Evolutionary conservation across 1,139 yeast species (phyloP).

Genomic region (Barnettozyma hawaiiensis): DNA sequence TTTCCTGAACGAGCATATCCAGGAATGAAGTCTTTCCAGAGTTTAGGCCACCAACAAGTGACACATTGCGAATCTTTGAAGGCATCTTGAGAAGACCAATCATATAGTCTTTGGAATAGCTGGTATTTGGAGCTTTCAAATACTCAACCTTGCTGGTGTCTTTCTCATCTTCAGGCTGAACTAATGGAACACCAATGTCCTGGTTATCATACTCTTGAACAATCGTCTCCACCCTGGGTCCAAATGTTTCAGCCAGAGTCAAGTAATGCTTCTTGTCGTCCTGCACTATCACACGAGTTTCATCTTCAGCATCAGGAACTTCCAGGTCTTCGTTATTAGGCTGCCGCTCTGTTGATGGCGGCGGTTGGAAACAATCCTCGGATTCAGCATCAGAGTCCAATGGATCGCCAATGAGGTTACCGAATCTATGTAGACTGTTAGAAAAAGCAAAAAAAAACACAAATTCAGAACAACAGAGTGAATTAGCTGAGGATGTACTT

Average conservation of each 20-base stretch:
- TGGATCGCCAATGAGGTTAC: constrained; percentile 60
- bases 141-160: constrained; percentile 44
- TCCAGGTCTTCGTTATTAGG: constrained; percentile 19
- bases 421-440: constrained; percentile 37
- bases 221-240: constrained; percentile 59
- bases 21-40: constrained; percentile 84
- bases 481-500: constrained; percentile 16
- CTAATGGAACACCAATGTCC: constrained; percentile 55
- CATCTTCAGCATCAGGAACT: constrained; percentile 20
- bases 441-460: neutral
- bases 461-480: too few relatives aligned
- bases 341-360: constrained; percentile 14
- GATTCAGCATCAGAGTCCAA: constrained; percentile 41
- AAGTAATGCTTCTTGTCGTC: constrained; percentile 44
- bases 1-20: constrained; percentile 61
- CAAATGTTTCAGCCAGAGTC: constrained; percentile 40
- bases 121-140: constrained; percentile 48
- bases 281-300: constrained; percentile 33
- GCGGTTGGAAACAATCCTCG: constrained; percentile 18
- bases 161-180: constrained; percentile 46
- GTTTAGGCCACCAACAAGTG: constrained; percentile 73
- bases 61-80: constrained; percentile 68
- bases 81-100: constrained; percentile 47
- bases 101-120: constrained; percentile 62
- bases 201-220: constrained; percentile 53